Percentiles rank a stretch among this genome's conserved stretches.
These are phyloP conservation scores for Bryoglossum gracile DNA, from an alignment of 495 filamentous ascomycete genomes.

Conservation along the genomic window DNA sequence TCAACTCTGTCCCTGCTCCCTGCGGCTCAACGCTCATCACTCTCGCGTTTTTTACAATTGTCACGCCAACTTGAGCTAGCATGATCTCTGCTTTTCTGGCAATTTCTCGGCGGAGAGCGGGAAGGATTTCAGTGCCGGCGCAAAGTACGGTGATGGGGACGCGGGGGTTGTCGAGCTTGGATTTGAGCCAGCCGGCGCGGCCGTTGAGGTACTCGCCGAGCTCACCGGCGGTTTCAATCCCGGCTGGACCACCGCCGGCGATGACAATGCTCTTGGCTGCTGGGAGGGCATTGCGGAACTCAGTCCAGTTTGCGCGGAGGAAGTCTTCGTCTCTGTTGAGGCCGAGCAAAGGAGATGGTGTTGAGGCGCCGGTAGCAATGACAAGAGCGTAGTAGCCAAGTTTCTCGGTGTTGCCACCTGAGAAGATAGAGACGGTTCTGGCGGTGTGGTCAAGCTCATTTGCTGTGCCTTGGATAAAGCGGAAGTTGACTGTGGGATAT, in stretches of 20 bases:
- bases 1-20: conserved; percentile 19
- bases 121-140: conserved; percentile 24
- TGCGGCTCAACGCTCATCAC: conserved; percentile 18
- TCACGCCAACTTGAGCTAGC: conserved; percentile 31
- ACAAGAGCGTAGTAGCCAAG: conserved; percentile 25
- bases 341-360: conserved; percentile 35
- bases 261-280: conserved; percentile 50
- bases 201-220: conserved; percentile 46
- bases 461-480: conserved; percentile 49
- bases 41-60: conserved; percentile 23
- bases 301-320: conserved; percentile 26
- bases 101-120: conserved; percentile 25
- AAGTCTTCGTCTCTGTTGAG: conserved; percentile 24
- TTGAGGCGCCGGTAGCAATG: conserved; percentile 41
- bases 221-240: conserved; percentile 57
- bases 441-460: conserved; percentile 36
- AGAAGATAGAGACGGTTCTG: conserved; percentile 34
- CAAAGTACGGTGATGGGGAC: conserved; percentile 41
- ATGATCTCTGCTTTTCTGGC: conserved; percentile 25
- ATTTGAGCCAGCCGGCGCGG: conserved; percentile 25
- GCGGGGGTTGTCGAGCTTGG: conserved; percentile 24
- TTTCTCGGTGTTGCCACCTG: conserved; percentile 28
- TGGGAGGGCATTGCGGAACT: conserved; percentile 35
- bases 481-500: conserved; percentile 38
- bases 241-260: conserved; percentile 60